Evolutionary conservation across 257 asterid species (phyloP).

Genomic region (Ehretia macrophylla): DNA sequence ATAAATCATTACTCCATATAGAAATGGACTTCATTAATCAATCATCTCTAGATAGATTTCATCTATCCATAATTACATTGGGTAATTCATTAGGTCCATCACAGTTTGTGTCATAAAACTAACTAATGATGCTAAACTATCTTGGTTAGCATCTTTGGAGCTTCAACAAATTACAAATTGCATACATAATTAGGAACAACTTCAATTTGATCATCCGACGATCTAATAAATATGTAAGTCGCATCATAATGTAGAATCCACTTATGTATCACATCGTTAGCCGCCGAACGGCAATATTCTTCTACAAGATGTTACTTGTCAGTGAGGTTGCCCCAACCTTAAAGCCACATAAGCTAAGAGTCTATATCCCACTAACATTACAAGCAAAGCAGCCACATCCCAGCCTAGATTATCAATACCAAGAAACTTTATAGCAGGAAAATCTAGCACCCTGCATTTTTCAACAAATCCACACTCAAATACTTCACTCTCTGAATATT

Average conservation of each 20-base stretch:
- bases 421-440: conserved; percentile 57
- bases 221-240: no score
- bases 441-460: conserved; percentile 52
- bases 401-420: conserved; percentile 41
- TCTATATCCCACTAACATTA: conserved; percentile 76
- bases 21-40: no score
- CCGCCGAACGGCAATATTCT: no score
- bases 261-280: no score
- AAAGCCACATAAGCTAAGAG: conserved; percentile 72
- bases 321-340: conserved; percentile 49
- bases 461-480: conserved; percentile 50
- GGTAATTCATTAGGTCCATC: background rate
- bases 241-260: no score
- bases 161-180: no score
- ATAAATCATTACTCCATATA: no score
- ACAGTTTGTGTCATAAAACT: background rate
- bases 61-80: no score
- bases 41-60: background rate
- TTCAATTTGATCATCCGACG: no score
- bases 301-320: no score
- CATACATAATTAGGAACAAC: no score
- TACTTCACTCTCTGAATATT: conserved; percentile 44
- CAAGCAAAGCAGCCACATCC: conserved; percentile 60
- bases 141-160: background rate
- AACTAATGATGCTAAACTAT: background rate